phyloP scores from a whole-genome alignment of 805 yeast species.

The Candida verbasci region DNA sequence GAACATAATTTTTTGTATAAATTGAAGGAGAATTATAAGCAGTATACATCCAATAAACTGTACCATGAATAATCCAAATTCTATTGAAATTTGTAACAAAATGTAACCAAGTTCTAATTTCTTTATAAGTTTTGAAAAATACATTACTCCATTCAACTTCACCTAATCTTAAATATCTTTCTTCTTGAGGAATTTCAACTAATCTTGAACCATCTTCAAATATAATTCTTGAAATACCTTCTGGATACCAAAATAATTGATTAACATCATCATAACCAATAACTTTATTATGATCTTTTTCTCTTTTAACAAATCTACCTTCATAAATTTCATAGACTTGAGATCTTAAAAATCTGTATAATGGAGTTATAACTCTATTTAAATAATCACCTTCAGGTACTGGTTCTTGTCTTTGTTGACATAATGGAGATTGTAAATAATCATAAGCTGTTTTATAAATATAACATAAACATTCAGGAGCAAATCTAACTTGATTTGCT shows the following conservation, averaged over 20 bases:
- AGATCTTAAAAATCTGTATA: conserved; percentile 73
- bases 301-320: conserved; percentile 81
- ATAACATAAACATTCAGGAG: conserved; percentile 86
- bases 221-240: conserved; percentile 90
- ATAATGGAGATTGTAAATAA: conserved; percentile 81
- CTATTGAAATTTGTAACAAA: conserved; percentile 92
- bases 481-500: conserved; percentile 91
- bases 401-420: conserved; percentile 82
- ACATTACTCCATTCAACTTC: conserved; percentile 90
- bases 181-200: conserved; percentile 84
- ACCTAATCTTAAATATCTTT: conserved; percentile 84
- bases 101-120: conserved; percentile 97
- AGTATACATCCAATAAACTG: conserved; percentile 90
- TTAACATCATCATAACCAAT: conserved; percentile 97
- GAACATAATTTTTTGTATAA: conserved; percentile 83
- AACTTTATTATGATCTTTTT: conserved; percentile 74
- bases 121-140: conserved; percentile 93
- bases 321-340: conserved; percentile 79
- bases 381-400: conserved; percentile 88
- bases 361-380: conserved; percentile 88
- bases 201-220: conserved; percentile 90
- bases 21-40: conserved; percentile 90
- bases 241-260: conserved; percentile 99
- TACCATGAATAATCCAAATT: conserved; percentile 93
- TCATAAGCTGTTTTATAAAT: conserved; percentile 93